Conservation (phyloP, 345 rosid genomes). For the Cardamine chenopodiifolia region DNA sequence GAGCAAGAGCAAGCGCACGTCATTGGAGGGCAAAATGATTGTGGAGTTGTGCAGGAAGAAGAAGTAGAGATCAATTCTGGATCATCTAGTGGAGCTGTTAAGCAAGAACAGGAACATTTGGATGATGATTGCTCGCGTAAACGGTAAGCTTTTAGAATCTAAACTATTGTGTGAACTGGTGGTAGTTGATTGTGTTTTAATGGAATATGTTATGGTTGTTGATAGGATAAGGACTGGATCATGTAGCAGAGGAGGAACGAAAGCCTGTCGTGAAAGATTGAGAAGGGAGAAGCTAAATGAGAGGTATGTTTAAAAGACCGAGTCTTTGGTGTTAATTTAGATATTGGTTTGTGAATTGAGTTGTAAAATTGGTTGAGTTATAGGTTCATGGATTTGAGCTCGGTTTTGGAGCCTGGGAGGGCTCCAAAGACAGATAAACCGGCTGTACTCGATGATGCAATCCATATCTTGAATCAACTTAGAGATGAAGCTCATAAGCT, state of each 20-base stretch:
- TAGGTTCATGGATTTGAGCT: constrained; percentile 83
- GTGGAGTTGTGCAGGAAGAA: constrained; percentile 32
- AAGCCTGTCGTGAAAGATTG: constrained; percentile 89
- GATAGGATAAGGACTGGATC: constrained; percentile 39
- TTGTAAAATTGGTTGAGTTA: constrained; percentile 1
- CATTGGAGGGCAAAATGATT: constrained; percentile 1
- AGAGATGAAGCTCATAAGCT: constrained; percentile 73
- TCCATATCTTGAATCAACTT: constrained; percentile 76
- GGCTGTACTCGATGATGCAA: constrained; percentile 81
- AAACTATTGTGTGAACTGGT: constrained; percentile 21
- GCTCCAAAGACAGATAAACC: constrained; percentile 81
- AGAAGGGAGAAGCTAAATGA: constrained; percentile 86
- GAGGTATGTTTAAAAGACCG: constrained; percentile 48
- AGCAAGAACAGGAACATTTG: constrained; percentile 38
- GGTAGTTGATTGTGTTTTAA: constrained; percentile 33
- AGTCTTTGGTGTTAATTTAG: not conserved
- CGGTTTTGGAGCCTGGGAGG: constrained; percentile 82
- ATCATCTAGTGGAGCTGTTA: constrained; percentile 42
- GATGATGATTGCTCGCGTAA: constrained; percentile 50
- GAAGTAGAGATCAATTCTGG: constrained; percentile 43
- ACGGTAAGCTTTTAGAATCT: constrained; percentile 43
- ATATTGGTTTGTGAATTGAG: not conserved
- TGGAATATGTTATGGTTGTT: not conserved
- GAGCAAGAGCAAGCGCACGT: not conserved
- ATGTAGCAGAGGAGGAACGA: constrained; percentile 42